Conservation (phyloP, 805 yeast genomes). For the Tetrapisispora arboricola region DNA sequence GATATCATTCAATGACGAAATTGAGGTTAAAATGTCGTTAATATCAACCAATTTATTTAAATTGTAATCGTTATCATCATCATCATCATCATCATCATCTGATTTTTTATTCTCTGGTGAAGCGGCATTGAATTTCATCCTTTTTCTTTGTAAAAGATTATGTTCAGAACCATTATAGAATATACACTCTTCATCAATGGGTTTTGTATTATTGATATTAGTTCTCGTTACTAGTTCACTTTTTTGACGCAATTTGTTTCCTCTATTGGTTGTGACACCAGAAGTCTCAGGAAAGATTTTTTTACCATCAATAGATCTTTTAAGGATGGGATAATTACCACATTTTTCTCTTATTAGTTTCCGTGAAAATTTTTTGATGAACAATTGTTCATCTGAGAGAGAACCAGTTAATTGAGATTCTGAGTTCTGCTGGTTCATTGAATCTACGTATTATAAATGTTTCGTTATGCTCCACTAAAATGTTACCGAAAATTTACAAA, state of each 20-base stretch:
- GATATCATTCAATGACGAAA: conserved; percentile 71
- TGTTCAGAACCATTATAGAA: conserved; percentile 31
- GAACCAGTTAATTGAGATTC: not conserved
- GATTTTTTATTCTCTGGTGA: not conserved
- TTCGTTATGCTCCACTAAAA: too few species aligned
- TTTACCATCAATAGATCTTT: conserved; percentile 21
- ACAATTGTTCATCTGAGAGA: conserved; percentile 9
- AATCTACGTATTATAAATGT: not conserved
- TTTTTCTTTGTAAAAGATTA: conserved; percentile 23
- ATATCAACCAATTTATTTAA: conserved; percentile 43
- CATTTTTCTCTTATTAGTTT: conserved; percentile 24
- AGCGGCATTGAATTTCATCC: conserved; percentile 20
- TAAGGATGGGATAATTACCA: conserved; percentile 27
- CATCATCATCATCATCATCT: conserved; percentile 7
- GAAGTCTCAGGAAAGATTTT: conserved; percentile 18
- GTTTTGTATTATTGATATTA: conserved; percentile 29
- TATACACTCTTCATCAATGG: conserved; percentile 24
- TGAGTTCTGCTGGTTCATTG: not conserved
- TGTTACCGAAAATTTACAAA: too few species aligned
- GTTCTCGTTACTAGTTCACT: conserved; percentile 39
- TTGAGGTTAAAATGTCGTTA: conserved; percentile 59
- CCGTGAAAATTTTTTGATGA: conserved; percentile 18
- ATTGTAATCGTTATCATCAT: conserved; percentile 29
- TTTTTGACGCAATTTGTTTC: conserved; percentile 45
- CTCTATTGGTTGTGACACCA: conserved; percentile 41